A percentile compares a stretch with the other conserved stretches of the same genome.
These are phyloP conservation scores for Ceratocystiopsis sp. DNA, from an alignment of 2,329 filamentous ascomycete genomes.

Conservation along the genomic window DNA sequence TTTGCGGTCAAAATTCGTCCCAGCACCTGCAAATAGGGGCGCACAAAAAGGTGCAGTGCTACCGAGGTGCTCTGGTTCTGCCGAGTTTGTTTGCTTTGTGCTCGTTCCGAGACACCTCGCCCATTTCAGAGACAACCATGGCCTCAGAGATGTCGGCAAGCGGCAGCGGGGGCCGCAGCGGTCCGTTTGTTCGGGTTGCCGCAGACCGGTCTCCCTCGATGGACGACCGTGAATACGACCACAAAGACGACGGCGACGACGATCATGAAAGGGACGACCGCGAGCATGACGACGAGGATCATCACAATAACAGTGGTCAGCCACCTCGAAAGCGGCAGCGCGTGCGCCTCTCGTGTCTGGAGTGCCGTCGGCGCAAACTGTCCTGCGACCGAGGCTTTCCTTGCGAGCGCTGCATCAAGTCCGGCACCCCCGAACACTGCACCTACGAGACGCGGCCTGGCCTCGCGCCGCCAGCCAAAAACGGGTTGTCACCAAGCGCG, in stretches of 20 bases:
- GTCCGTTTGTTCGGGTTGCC: no score
- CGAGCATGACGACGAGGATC: background rate
- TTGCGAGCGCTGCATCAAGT: constrained; percentile 45
- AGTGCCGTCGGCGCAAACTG: constrained; percentile 42
- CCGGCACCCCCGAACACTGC: constrained; percentile 41
- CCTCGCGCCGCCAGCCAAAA: constrained; percentile 22
- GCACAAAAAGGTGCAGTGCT: no score
- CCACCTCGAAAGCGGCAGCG: constrained; percentile 38
- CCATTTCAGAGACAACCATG: background rate
- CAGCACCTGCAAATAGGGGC: no score
- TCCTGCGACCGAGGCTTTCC: constrained; percentile 45
- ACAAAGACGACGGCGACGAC: background rate
- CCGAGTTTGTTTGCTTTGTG: no score
- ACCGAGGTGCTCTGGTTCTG: no score
- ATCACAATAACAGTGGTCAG: constrained; percentile 4
- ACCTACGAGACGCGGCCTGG: constrained; percentile 37
- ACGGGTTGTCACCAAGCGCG: constrained; percentile 25
- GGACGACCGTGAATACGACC: constrained; percentile 1
- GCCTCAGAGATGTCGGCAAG: constrained; percentile 4
- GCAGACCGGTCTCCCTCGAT: background rate
- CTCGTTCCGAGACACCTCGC: background rate
- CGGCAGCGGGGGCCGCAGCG: background rate
- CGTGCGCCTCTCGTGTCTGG: constrained; percentile 40
- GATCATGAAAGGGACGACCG: constrained; percentile 3
- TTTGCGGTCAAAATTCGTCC: no score